A percentile compares a stretch with the other conserved stretches of the same genome.
phyloP scores from a whole-genome alignment of 331 rosid genomes.

The Rosa hybrid region DNA sequence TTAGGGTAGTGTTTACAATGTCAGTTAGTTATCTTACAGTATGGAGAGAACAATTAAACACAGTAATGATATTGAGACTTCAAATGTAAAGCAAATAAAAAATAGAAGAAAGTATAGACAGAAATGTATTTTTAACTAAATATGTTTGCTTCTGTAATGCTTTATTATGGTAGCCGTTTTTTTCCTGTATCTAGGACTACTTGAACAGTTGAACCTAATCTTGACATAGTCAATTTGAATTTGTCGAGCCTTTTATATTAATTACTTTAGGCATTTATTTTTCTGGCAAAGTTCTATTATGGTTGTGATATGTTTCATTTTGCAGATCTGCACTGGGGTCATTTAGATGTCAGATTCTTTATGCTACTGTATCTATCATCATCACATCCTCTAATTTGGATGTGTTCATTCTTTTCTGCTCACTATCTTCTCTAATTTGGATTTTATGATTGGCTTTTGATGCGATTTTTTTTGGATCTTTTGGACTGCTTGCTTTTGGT shows the following conservation, averaged over 20 bases:
- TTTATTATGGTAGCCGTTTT: not conserved
- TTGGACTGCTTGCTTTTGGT: too few relatives aligned
- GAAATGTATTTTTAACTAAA: not conserved
- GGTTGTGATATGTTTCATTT: constrained; percentile 28
- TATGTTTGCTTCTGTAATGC: not conserved
- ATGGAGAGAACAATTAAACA: not conserved
- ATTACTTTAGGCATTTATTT: not conserved
- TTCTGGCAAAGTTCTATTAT: constrained; percentile 14
- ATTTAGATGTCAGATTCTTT: constrained; percentile 66
- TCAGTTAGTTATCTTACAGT: not conserved
- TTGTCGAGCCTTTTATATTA: constrained; percentile 25
- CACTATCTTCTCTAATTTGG: too few relatives aligned
- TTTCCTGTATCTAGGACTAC: not conserved
- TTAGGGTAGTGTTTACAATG: not conserved
- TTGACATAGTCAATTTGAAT: constrained; percentile 3
- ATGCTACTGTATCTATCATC: constrained; percentile 97
- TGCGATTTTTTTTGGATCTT: too few relatives aligned
- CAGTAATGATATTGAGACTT: not conserved
- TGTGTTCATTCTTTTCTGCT: too few relatives aligned
- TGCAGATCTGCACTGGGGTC: constrained; percentile 89
- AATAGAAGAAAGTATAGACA: not conserved
- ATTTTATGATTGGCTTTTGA: too few relatives aligned
- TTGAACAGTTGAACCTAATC: not conserved
- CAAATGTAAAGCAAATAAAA: not conserved
- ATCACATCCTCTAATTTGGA: constrained; percentile 48